phyloP scores from a whole-genome alignment of 2,329 filamentous ascomycete genomes.

The Cyphellophora europaea region DNA sequence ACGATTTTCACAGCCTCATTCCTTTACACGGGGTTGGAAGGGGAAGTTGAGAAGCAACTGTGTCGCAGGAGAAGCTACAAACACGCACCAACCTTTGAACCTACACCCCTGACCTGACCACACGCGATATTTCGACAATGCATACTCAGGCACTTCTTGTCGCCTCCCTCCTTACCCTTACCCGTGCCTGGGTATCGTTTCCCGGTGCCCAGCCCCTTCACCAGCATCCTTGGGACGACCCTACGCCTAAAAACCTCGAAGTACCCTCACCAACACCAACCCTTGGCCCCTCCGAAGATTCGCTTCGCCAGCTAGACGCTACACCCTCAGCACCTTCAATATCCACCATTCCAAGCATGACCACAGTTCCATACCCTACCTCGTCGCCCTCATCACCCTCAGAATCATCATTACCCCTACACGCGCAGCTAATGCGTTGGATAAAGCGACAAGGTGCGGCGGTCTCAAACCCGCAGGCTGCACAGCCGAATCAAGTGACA shows the following conservation, averaged over 20 bases:
- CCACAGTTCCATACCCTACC: conserved; percentile 3
- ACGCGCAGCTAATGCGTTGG: neutral
- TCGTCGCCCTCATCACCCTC: neutral
- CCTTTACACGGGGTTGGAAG: too few relatives aligned
- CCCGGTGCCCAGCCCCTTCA: conserved; percentile 6
- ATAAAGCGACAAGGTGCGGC: neutral
- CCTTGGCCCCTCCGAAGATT: conserved; percentile 1
- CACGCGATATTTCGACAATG: too few relatives aligned
- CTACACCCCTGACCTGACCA: too few relatives aligned
- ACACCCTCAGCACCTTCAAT: neutral
- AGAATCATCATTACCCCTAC: neutral
- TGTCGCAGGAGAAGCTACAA: too few relatives aligned
- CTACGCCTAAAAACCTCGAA: conserved; percentile 8
- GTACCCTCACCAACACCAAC: conserved; percentile 5
- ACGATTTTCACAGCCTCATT: too few relatives aligned
- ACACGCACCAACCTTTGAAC: too few relatives aligned
- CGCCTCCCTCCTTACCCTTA: conserved; percentile 7
- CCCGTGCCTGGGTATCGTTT: conserved; percentile 10
- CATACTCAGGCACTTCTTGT: conserved; percentile 9
- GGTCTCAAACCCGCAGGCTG: neutral
- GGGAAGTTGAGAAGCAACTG: too few relatives aligned
- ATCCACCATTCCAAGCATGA: neutral
- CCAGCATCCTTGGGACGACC: neutral
- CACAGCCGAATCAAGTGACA: conserved; percentile 17
- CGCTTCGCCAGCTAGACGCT: conserved; percentile 8